Evolutionary conservation across 495 filamentous ascomycete species (phyloP).

Genomic region (Penicillium maclennaniae): DNA sequence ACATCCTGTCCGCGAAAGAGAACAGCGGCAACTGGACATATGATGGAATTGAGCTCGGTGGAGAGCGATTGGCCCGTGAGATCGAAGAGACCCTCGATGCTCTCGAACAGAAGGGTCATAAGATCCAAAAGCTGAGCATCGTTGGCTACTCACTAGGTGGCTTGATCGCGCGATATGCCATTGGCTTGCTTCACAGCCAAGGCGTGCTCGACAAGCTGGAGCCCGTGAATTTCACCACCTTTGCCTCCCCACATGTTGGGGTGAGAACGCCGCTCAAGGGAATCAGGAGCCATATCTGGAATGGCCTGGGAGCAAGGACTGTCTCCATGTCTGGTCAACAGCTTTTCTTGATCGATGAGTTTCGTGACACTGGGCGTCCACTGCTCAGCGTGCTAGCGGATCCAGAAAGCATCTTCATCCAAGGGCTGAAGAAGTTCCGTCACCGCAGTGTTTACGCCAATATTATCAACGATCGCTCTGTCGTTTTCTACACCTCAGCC

Average conservation of each 20-base stretch:
- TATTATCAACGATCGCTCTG: constrained; percentile 75
- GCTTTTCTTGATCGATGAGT: constrained; percentile 81
- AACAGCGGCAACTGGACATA: constrained; percentile 86
- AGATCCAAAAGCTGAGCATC: constrained; percentile 77
- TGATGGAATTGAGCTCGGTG: constrained; percentile 88
- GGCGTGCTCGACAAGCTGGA: constrained; percentile 73
- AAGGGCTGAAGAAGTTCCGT: constrained; percentile 69
- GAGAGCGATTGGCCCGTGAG: constrained; percentile 82
- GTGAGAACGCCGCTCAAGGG: constrained; percentile 72
- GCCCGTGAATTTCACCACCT: constrained; percentile 91
- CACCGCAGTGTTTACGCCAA: constrained; percentile 77
- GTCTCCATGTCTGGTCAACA: constrained; percentile 80
- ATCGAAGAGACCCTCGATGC: constrained; percentile 75
- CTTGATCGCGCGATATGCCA: constrained; percentile 79
- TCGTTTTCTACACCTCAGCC: constrained; percentile 74
- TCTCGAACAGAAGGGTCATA: constrained; percentile 59
- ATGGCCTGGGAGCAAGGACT: constrained; percentile 71
- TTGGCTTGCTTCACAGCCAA: constrained; percentile 77
- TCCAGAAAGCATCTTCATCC: constrained; percentile 79
- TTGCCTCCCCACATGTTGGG: constrained; percentile 86
- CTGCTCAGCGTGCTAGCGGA: constrained; percentile 80
- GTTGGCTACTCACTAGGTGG: constrained; percentile 90
- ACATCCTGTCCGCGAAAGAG: constrained; percentile 71
- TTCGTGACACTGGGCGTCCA: constrained; percentile 74
- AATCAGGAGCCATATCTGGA: constrained; percentile 65